These are phyloP conservation scores for Avena eriantha DNA, from an alignment of 176 grass and related monocot genomes.

Conservation along the genomic window DNA sequence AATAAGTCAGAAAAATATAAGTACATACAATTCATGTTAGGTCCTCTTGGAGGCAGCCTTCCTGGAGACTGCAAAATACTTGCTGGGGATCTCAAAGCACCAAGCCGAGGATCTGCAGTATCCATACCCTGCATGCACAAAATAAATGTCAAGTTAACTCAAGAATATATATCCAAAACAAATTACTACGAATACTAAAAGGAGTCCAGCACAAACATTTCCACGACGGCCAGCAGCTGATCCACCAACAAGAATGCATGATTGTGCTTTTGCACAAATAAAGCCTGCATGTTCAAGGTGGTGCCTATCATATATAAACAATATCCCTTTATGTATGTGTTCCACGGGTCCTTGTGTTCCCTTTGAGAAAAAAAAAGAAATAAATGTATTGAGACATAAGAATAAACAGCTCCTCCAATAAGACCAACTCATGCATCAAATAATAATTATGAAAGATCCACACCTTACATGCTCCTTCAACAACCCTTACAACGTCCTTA, in stretches of 20 bases:
- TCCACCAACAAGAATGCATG: constrained; percentile 87
- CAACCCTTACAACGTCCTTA: constrained; percentile 93
- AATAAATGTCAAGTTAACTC: constrained; percentile 20
- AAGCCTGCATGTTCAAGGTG: constrained; percentile 98
- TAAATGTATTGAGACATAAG: constrained; percentile 1
- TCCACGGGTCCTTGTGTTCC: constrained; percentile 99
- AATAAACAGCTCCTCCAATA: constrained; percentile 22
- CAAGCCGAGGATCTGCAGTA: constrained; percentile 65
- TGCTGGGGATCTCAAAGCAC: constrained; percentile 71
- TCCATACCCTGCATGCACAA: constrained; percentile 60
- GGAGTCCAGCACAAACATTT: constrained; percentile 59
- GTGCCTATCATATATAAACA: constrained; percentile 97
- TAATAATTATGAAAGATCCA: constrained; percentile 26
- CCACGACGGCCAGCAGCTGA: constrained; percentile 56
- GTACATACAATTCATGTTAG: constrained; percentile 70
- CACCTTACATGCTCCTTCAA: constrained; percentile 90
- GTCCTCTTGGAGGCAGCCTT: constrained; percentile 83
- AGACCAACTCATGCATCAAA: background rate
- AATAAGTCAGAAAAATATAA: constrained; percentile 5
- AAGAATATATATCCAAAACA: background rate
- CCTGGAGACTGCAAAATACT: constrained; percentile 75
- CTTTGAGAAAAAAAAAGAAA: constrained; percentile 49
- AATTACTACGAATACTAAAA: background rate
- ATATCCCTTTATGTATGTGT: constrained; percentile 88
- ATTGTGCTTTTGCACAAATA: constrained; percentile 98